Evolutionary conservation across 129 eudicot genomes (phyloP), one percentile per base, ranked within the genome.

Genomic region (Saposhnikovia divaricata): DNA sequence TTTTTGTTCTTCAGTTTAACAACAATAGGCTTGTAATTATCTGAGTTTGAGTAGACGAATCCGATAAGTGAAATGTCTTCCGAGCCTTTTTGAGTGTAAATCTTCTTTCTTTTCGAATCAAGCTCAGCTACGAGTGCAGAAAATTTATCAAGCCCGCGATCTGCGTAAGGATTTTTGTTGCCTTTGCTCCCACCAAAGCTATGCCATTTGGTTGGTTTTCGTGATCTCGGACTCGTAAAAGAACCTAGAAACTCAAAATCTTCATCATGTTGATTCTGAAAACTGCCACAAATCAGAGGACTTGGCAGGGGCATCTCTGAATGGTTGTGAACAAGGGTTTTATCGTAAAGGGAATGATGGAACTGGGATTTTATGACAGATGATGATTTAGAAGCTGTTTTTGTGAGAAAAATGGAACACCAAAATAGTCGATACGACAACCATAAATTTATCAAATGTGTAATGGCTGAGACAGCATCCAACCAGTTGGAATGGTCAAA

Each of bases 41-140:
- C 80, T 45, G 88, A 82, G 25, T 79, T 47, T 4, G 87, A 42
- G 80, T 84, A 86, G 16, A 72, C 87, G 74, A 88, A 88, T 19
- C 91, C 87, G 45, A 88, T 80, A 14, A 88, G 73, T 10, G 89
- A 88, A 51, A 88, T 82, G 12, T 88, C 86, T 46, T 86, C 86
- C 0, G 86, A 74, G 82, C 87, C 87, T 53, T 37, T 80, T 50
- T 84, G 79, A 5, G 87, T 85, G 89, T 85, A 88, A 27, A 88
- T 85, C 74, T 85, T 77, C 83, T 83, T 87, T 34, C 82, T 81
- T 65, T 79, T 85, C 44, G 78, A 80, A 39, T 88, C 91, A 28
- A 88, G 85, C n/a, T 88, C 91, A 0, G 89, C 87, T 53, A 88
- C 27, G 3, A 88, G 91, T 1, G 89, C 86, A 44, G 86, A 81